Percentiles rank a stretch among this genome's conserved stretches.
Conservation (phyloP, 805 yeast species). For the Ogataea ganodermae region DNA sequence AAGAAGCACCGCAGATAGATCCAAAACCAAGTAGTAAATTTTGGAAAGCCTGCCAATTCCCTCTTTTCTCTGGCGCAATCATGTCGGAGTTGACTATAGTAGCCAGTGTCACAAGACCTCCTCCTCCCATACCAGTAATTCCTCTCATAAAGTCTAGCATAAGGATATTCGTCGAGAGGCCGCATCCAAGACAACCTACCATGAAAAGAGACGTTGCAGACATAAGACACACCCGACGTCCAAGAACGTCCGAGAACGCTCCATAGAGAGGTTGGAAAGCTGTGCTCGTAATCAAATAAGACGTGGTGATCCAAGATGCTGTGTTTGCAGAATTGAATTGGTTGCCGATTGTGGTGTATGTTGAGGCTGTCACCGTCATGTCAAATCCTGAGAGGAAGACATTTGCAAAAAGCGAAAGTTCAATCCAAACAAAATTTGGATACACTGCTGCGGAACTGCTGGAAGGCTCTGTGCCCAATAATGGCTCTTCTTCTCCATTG, state of each 20-base stretch:
- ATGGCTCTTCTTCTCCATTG: too few species aligned
- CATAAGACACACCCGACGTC: slow-evolving; percentile 40
- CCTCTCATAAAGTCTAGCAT: slow-evolving; percentile 55
- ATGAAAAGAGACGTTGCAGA: slow-evolving; percentile 32
- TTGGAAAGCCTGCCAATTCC: slow-evolving; percentile 75
- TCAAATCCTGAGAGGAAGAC: slow-evolving; percentile 47
- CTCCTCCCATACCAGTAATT: slow-evolving; percentile 83
- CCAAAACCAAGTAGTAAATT: slow-evolving; percentile 75
- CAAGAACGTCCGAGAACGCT: slow-evolving; percentile 49
- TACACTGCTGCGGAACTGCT: too few species aligned
- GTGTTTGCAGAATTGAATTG: slow-evolving; percentile 45
- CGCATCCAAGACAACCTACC: slow-evolving; percentile 42
- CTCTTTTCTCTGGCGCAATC: slow-evolving; percentile 71
- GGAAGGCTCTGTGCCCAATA: too few species aligned
- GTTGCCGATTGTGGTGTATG: slow-evolving; percentile 47
- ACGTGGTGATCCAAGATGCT: slow-evolving; percentile 38
- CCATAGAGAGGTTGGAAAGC: slow-evolving; percentile 53
- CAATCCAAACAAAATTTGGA: slow-evolving; percentile 11
- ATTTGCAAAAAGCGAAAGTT: slow-evolving; percentile 12
- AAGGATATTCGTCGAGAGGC: slow-evolving; percentile 40
- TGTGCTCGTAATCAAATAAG: slow-evolving; percentile 37
- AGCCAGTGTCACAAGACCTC: slow-evolving; percentile 71
- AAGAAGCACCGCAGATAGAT: slow-evolving; percentile 63
- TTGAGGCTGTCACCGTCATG: slow-evolving; percentile 49
- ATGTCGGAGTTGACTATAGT: slow-evolving; percentile 74